Base-by-base conservation (phyloP, 78 protist genomes). In the Speleostelium caveatum region DNA sequence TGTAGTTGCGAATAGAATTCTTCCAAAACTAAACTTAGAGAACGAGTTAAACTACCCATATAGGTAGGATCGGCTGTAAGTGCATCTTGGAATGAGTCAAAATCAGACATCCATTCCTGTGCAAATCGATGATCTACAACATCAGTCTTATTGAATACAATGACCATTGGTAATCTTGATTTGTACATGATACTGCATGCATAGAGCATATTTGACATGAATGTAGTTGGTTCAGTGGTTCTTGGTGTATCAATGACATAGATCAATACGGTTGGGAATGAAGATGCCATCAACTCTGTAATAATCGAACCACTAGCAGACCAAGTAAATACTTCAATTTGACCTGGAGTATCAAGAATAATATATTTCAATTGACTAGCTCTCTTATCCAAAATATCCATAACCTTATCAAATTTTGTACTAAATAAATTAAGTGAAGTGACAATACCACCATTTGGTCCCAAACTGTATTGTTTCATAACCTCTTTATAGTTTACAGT, bases 281-380 rank as follows among this genome's bases (percentile, higher is more conserved):
- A 10, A 16, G 96, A 32, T 0, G 99, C 98, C 61, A 99, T 91
- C 30, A 96, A 0, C 39, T 97, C 99, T 2, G 98, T 95, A 75
- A 99, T 94, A 61, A 99, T 87, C 1, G 87, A 28, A 14, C 99
- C 99, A 0, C 96, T 79, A 24, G 99, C 99, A 6, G 97, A 94
- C 99, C 99, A 98, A 14, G 99, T 98, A 86, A 99, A 98, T 7
- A 98, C 95, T 42, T 99, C 99, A 33, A 99, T 99, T 92, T 99
- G 99, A 16, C 99, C 99, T 2, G 99, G 99, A 16, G 99, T 98
- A 89, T 98, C 99, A 66, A 98, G 22, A 53, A 97, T 53, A 12
- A 97, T 80, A 65, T 93, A 93, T n/a, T 95, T 87, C n/a, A 73
- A 55, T 53, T 78, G 74, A 16, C 73, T 19, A 24, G 96, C 94